These are phyloP conservation scores for Xylaria nigripes DNA, from an alignment of 495 filamentous ascomycete genomes.

Conservation along the genomic window DNA sequence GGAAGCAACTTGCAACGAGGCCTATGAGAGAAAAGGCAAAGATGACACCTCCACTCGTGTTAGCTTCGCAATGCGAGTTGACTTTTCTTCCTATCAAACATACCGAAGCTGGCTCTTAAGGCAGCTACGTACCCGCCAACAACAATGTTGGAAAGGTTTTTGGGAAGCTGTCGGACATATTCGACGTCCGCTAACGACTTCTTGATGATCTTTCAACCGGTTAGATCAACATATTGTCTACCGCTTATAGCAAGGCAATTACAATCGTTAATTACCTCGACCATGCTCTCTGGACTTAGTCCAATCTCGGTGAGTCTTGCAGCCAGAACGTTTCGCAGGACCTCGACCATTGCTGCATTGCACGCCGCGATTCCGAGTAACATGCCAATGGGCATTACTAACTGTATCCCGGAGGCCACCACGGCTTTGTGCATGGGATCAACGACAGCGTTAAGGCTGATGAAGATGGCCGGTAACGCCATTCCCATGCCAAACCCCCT, in stretches of 20 bases:
- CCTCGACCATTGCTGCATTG: constrained; percentile 35
- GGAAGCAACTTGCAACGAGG: neutral
- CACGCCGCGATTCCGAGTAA: constrained; percentile 41
- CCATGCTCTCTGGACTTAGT: constrained; percentile 9
- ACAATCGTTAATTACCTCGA: constrained; percentile 12
- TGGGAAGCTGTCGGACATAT: constrained; percentile 39
- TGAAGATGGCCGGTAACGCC: constrained; percentile 42
- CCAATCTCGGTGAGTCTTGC: constrained; percentile 19
- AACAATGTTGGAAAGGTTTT: constrained; percentile 22
- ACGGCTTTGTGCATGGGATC: constrained; percentile 45
- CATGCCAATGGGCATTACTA: constrained; percentile 42
- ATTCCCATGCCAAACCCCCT: constrained; percentile 46
- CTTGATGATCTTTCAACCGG: constrained; percentile 23
- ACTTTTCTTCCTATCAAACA: neutral
- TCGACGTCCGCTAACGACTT: constrained; percentile 37
- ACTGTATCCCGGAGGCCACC: constrained; percentile 44
- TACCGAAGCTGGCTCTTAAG: constrained; percentile 23
- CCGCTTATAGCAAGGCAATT: neutral
- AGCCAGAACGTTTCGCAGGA: constrained; percentile 15
- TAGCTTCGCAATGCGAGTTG: neutral
- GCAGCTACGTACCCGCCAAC: constrained; percentile 27
- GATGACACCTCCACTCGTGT: neutral
- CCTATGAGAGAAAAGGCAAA: constrained; percentile 3
- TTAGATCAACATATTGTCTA: neutral
- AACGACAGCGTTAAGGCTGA: constrained; percentile 47